A percentile compares a stretch with the other conserved stretches of the same genome.
These are phyloP conservation scores for Eremothecium gossypii DNA, from an alignment of 1,139 yeast genomes.

Conservation along the genomic window DNA sequence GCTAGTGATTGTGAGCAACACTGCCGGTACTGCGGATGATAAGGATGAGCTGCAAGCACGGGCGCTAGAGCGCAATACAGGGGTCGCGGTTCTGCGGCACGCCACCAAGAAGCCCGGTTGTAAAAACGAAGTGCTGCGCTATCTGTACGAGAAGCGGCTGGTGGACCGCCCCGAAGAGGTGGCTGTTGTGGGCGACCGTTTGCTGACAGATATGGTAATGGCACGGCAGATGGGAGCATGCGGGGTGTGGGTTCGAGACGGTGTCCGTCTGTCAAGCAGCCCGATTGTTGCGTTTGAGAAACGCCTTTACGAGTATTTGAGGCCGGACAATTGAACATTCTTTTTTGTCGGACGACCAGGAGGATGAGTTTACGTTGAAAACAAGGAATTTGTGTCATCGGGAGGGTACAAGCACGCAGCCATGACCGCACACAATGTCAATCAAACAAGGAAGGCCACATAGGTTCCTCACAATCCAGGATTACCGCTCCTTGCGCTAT, in stretches of 20 bases:
- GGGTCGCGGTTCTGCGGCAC: constrained; percentile 71
- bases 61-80: constrained; percentile 55
- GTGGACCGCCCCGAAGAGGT: constrained; percentile 50
- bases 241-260: constrained; percentile 76
- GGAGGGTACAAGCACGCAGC: too few relatives aligned
- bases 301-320: constrained; percentile 11
- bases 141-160: constrained; percentile 43
- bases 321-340: neutral
- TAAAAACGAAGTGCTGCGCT: constrained; percentile 52
- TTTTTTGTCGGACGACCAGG: neutral
- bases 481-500: constrained; percentile 3
- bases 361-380: neutral
- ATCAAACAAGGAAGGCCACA: constrained; percentile 1
- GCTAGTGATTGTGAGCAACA: constrained; percentile 76
- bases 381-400: neutral
- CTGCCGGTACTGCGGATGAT: constrained; percentile 88
- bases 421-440: neutral
- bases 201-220: constrained; percentile 87
- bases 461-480: constrained; percentile 1
- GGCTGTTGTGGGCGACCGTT: constrained; percentile 81
- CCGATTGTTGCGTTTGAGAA: constrained; percentile 21
- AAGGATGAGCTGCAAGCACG: constrained; percentile 49
- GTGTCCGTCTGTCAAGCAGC: constrained; percentile 38
- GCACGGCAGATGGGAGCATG: constrained; percentile 88
- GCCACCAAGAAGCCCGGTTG: constrained; percentile 87